Evolutionary conservation across 176 grass and related monocot species (phyloP), one percentile per base, ranked within the genome.

Genomic region (Triticum dicoccoides): DNA sequence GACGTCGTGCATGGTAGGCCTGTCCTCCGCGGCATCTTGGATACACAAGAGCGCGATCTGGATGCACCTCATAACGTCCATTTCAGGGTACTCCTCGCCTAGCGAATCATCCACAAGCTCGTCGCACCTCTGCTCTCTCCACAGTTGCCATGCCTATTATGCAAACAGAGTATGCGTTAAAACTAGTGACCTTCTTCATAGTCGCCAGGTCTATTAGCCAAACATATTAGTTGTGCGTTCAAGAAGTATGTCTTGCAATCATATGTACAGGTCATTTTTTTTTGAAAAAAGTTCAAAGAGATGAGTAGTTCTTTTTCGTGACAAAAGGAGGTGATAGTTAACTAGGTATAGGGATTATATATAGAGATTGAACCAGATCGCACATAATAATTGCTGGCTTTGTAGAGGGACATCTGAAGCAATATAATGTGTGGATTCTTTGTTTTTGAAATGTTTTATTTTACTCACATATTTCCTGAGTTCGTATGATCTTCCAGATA

Each of bases 391-490:
- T 15, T 30, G 6, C 63, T 27, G 12, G 25, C 13, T 65, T 29
- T 6, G 25, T 65, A 6, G 63, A 65, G 11, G 13, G 4, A 12
- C 1, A 9, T 39, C 13, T 17, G 2, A 8, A 33, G 13, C 4
- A 67, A 17, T 3, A 5, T 8, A 1, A 3, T 33, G 64, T 17
- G 29, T 5, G 6, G 15, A 15, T 33, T 15, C 11, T 32, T 5
- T 5, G 1, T 3, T 32, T 4, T 24, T 13, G 10, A 65, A 30
- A 14, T 65, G 1, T 5, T 67, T 33, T 20, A 14, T 33, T 67
- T 67, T 33, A 56, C 80, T 82, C 80, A 82, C 80, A 10, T 82
- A 82, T 82, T 66, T 82, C 65, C 80, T 70, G 65, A 82, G 65
- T 18, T 82, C 80, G 13, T 70, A 82, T 33, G 80, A 82, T 70